Conservation (phyloP, 2,329 filamentous ascomycete species). For the Trichoderma sp. region DNA sequence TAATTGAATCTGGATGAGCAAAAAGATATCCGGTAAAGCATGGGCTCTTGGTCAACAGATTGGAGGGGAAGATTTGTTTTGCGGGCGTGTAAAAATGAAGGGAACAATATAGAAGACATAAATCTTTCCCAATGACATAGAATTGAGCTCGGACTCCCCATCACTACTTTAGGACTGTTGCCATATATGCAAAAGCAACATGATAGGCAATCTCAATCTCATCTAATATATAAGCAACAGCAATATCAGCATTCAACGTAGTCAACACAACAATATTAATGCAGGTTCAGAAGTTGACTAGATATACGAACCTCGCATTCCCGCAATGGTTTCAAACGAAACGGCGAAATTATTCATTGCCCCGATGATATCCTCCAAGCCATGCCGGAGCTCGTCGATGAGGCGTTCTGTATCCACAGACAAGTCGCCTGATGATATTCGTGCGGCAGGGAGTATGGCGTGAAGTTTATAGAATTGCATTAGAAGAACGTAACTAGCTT, state of each 20-base stretch:
- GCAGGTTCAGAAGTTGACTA: not conserved
- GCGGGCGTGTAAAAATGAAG: too few species aligned
- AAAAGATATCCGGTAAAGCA: too few species aligned
- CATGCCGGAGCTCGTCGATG: not conserved
- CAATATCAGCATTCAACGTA: not conserved
- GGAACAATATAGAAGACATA: too few species aligned
- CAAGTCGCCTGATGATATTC: not conserved
- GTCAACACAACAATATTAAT: not conserved
- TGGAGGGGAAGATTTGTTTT: too few species aligned
- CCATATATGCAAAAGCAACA: not conserved
- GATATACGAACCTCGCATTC: not conserved
- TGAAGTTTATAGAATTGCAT: not conserved
- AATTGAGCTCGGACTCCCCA: not conserved
- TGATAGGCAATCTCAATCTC: not conserved
- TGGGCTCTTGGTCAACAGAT: too few species aligned
- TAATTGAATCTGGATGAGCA: too few species aligned
- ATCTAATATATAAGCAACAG: not conserved
- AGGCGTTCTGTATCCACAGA: not conserved
- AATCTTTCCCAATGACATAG: not conserved
- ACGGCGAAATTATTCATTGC: not conserved
- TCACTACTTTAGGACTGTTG: not conserved
- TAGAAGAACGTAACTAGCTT: not conserved
- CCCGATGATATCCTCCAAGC: not conserved
- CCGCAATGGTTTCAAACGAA: not conserved
- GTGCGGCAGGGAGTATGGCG: not conserved